Base-by-base conservation (phyloP, 257 asterid genomes). In the Datura wrightii region DNA sequence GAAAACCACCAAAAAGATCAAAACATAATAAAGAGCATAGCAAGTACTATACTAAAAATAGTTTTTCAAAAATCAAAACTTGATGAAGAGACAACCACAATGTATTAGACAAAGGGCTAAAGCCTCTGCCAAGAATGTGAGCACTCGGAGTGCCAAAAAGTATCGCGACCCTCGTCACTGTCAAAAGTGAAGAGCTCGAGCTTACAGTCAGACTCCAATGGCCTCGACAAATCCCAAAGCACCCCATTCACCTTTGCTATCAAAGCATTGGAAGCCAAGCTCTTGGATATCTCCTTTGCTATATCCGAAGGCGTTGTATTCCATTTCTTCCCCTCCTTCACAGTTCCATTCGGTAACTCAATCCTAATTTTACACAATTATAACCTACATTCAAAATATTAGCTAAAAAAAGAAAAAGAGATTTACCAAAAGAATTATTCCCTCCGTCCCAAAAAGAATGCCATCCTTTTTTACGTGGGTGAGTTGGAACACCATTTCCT, bases 81-180 rank as follows among this genome's bases (percentile, higher is more conserved):
- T 78, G 65, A 34, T 52, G 63, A 78, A 52, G 19, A 52, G 16
- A 78, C 46, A 52, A 78, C 63, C 63, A 50, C 60, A 78, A 78
- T 78, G 63, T 54, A 10, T 46, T 52, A 31, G 63, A 52, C 34
- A 78, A 78, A 34, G 52, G 46, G 10, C 14, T 52, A 14, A 78
- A 82, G 94, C 99, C 98, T 97, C 94, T 74, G 31, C 99, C 99
- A 8, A 97, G 98, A 88, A 97, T 95, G 90, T 97, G 99, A 10
- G 99, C 99, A 86, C 99, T 97, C 0, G 0, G 99, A 97, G 84
- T 97, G 99, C 99, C 99, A 97, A 80, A 97, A 97, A 5, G 99
- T 95, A 84, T 95, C 98, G 4, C 98, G 93, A 2, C 99, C 99
- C 89, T 95, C 99, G 50, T 92, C 97, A n/a, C 86, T 86, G 9